Evolutionary conservation across 1,284 basidiomycete species (phyloP).

Genomic region (Lentinus polychrous): DNA sequence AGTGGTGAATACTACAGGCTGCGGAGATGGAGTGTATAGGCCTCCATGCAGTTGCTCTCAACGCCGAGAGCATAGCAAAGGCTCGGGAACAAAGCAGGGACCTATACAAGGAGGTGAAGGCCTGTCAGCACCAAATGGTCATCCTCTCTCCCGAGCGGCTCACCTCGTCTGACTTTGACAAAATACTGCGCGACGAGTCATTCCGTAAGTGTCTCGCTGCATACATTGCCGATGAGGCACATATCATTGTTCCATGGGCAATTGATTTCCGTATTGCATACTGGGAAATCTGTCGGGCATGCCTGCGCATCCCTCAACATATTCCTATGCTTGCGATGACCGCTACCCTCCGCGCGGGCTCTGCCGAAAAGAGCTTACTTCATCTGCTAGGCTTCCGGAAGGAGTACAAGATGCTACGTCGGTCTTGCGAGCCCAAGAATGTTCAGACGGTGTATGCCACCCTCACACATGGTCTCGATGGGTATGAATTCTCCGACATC

Average conservation of each 20-base stretch:
- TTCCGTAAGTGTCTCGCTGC: constrained; percentile 16
- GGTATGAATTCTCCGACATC: constrained; percentile 21
- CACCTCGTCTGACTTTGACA: constrained; percentile 9
- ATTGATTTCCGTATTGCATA: constrained; percentile 17
- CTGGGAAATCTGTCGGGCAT: constrained; percentile 15
- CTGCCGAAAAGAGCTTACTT: constrained; percentile 13
- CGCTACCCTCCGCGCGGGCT: constrained; percentile 19
- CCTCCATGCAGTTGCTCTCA: constrained; percentile 2
- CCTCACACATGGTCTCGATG: constrained; percentile 15
- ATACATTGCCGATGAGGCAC: constrained; percentile 23
- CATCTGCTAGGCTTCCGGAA: constrained; percentile 9
- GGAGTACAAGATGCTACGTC: constrained; percentile 5
- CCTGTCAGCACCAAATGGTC: neutral
- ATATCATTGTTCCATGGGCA: constrained; percentile 22
- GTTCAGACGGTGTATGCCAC: constrained; percentile 19
- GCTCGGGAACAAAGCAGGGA: neutral
- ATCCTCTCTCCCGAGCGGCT: constrained; percentile 12
- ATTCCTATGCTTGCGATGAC: constrained; percentile 19
- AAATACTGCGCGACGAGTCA: constrained; percentile 14
- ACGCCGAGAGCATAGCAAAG: neutral
- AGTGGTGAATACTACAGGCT: constrained; percentile 4
- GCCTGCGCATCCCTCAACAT: constrained; percentile 12
- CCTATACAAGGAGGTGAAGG: constrained; percentile 1
- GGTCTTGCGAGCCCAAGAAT: constrained; percentile 21
- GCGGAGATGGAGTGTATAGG: constrained; percentile 6